phyloP scores from a whole-genome alignment of 768 basidiomycete genomes.

The Trametes villosa region DNA sequence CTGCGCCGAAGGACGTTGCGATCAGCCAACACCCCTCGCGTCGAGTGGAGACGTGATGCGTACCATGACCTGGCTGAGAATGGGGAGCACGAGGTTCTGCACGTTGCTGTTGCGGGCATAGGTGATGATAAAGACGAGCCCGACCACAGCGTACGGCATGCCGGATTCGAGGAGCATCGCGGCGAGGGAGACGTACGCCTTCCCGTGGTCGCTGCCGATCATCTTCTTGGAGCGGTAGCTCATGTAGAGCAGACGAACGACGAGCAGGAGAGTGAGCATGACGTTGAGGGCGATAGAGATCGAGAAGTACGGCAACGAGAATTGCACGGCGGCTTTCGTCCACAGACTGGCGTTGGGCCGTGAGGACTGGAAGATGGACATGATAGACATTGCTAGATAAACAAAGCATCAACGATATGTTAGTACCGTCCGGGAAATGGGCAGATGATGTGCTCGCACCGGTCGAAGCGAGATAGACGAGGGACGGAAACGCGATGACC shows the following conservation, averaged over 20 bases:
- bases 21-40: neutral
- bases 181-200: slow-evolving; percentile 26
- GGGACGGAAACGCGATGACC: slow-evolving; percentile 22
- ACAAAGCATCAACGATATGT: neutral
- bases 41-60: neutral
- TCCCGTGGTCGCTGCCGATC: slow-evolving; percentile 17
- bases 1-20: slow-evolving; percentile 10
- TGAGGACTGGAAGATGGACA: slow-evolving; percentile 25
- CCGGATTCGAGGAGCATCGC: slow-evolving; percentile 36
- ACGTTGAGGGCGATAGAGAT: slow-evolving; percentile 30
- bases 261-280: slow-evolving; percentile 29
- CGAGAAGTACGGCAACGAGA: slow-evolving; percentile 30
- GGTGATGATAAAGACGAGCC: slow-evolving; percentile 30
- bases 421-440: neutral
- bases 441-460: slow-evolving; percentile 12
- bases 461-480: slow-evolving; percentile 20
- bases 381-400: slow-evolving; percentile 18
- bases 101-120: slow-evolving; percentile 25
- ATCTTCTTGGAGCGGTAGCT: slow-evolving; percentile 30
- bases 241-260: slow-evolving; percentile 25
- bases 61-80: slow-evolving; percentile 31
- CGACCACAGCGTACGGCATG: slow-evolving; percentile 28
- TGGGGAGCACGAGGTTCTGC: slow-evolving; percentile 27
- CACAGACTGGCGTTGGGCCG: slow-evolving; percentile 22
- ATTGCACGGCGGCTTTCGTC: slow-evolving; percentile 17